Evolutionary conservation across 208 protist species (phyloP).

Genomic region (Leishmania aethiopica): DNA sequence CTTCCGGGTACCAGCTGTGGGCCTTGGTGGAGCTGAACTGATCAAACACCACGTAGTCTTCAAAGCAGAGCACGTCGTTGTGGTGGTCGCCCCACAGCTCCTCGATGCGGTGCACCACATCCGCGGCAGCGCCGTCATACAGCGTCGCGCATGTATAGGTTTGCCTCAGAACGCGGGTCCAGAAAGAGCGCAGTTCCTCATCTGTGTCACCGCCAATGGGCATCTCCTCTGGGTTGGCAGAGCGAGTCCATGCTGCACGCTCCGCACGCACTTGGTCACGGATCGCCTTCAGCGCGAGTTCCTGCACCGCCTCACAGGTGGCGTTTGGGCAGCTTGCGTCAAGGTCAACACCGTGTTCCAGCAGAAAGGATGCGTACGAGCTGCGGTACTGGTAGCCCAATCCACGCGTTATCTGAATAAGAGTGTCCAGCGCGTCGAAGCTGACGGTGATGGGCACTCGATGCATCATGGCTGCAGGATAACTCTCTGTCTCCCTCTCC

Average conservation of each 20-base stretch:
- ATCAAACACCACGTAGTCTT: slow-evolving; percentile 33
- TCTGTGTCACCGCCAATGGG: slow-evolving; percentile 53
- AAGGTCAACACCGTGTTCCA: slow-evolving; percentile 26
- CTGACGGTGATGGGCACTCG: slow-evolving; percentile 46
- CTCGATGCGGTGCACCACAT: slow-evolving; percentile 5
- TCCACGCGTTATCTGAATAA: slow-evolving; percentile 54
- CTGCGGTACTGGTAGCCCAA: slow-evolving; percentile 64
- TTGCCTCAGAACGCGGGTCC: slow-evolving; percentile 42
- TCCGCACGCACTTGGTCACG: slow-evolving; percentile 11
- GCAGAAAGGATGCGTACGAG: slow-evolving; percentile 49
- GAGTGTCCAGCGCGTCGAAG: slow-evolving; percentile 67
- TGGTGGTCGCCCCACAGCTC: slow-evolving; percentile 7
- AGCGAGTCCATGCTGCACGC: slow-evolving; percentile 21
- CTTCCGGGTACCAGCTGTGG: slow-evolving; percentile 58
- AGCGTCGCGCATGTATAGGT: slow-evolving; percentile 16
- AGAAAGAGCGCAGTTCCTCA: slow-evolving; percentile 39
- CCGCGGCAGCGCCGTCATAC: slow-evolving; percentile 15
- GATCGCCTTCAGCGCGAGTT: slow-evolving; percentile 12
- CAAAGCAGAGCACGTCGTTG: slow-evolving; percentile 13
- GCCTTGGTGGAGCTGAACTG: slow-evolving; percentile 48
- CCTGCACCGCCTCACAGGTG: slow-evolving; percentile 11
- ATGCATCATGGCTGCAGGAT: slow-evolving; percentile 6
- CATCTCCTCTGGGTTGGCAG: slow-evolving; percentile 51
- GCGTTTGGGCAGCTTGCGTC: slow-evolving; percentile 14
- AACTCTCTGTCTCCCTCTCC: background rate